These are phyloP conservation scores for Cytospora leucostoma DNA, from an alignment of 2,329 filamentous ascomycete genomes.

Conservation along the genomic window DNA sequence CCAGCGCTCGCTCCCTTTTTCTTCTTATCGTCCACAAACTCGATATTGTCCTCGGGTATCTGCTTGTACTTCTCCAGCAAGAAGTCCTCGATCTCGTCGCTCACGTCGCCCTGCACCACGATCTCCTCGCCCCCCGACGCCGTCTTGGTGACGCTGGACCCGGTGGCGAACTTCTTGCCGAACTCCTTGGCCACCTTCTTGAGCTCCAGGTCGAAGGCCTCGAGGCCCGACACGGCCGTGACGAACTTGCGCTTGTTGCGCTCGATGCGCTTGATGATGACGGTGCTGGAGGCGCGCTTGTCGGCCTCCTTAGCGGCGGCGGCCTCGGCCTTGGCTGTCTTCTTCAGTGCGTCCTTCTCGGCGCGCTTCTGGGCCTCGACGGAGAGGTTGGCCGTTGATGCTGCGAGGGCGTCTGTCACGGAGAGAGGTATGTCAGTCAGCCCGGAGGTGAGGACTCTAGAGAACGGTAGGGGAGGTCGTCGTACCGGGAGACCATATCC, in stretches of 20 bases:
- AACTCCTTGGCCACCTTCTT: constrained; percentile 96
- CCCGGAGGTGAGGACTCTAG: constrained; percentile 2
- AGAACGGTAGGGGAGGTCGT: constrained; percentile 10
- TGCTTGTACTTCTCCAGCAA: constrained; percentile 84
- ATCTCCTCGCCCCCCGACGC: constrained; percentile 90
- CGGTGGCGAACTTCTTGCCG: constrained; percentile 98
- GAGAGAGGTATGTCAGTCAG: constrained; percentile 13
- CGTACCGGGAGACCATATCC: constrained; percentile 83
- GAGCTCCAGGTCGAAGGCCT: constrained; percentile 86
- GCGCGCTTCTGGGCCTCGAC: constrained; percentile 92
- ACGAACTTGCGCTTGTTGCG: constrained; percentile 98
- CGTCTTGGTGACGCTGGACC: constrained; percentile 86
- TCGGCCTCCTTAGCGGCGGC: constrained; percentile 82
- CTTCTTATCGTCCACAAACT: constrained; percentile 93
- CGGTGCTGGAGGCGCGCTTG: constrained; percentile 76
- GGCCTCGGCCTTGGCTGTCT: constrained; percentile 89
- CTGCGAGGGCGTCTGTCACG: constrained; percentile 71
- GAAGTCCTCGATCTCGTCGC: constrained; percentile 91
- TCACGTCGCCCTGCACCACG: constrained; percentile 95
- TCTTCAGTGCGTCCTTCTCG: constrained; percentile 95
- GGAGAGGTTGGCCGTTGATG: constrained; percentile 82
- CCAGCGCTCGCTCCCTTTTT: constrained; percentile 67
- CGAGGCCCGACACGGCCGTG: constrained; percentile 86
- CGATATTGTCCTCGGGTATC: constrained; percentile 93
- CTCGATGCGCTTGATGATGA: constrained; percentile 95